Conservation (phyloP, 2,329 filamentous ascomycete genomes). For the Aspergillus cejpii region DNA sequence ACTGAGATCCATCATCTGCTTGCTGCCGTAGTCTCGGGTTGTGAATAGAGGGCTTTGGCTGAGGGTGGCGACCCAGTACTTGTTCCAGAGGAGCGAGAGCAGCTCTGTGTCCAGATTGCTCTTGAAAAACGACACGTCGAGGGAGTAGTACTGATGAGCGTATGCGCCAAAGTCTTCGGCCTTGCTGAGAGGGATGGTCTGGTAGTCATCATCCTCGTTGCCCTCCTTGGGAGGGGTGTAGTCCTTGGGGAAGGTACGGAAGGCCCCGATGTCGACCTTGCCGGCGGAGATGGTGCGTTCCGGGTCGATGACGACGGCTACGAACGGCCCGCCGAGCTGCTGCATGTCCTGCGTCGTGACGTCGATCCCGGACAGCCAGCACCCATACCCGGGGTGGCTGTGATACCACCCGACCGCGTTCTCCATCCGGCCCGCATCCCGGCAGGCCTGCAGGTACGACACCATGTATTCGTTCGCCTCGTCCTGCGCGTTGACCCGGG, state of each 20-base stretch:
- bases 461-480: slow-evolving; percentile 98
- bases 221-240: slow-evolving; percentile 54
- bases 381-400: slow-evolving; percentile 93
- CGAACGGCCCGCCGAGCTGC: slow-evolving; percentile 86
- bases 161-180: slow-evolving; percentile 95
- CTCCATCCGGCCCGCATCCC: slow-evolving; percentile 71
- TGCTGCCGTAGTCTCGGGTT: slow-evolving; percentile 87
- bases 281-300: slow-evolving; percentile 90
- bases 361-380: slow-evolving; percentile 95
- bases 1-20: slow-evolving; percentile 82
- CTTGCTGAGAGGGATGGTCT: slow-evolving; percentile 76
- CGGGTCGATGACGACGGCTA: slow-evolving; percentile 93
- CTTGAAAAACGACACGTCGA: slow-evolving; percentile 92
- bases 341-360: slow-evolving; percentile 81
- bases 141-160: slow-evolving; percentile 78
- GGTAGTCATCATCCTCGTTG: slow-evolving; percentile 42
- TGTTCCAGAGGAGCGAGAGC: slow-evolving; percentile 90
- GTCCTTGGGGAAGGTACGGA: slow-evolving; percentile 76
- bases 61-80: slow-evolving; percentile 90
- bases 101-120: slow-evolving; percentile 81
- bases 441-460: slow-evolving; percentile 68
- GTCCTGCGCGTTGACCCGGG: slow-evolving; percentile 88
- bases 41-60: slow-evolving; percentile 84
- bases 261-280: slow-evolving; percentile 95
- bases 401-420: slow-evolving; percentile 99